Conservation (phyloP, 805 yeast species). For the Kurtzmaniella cleridarum region DNA sequence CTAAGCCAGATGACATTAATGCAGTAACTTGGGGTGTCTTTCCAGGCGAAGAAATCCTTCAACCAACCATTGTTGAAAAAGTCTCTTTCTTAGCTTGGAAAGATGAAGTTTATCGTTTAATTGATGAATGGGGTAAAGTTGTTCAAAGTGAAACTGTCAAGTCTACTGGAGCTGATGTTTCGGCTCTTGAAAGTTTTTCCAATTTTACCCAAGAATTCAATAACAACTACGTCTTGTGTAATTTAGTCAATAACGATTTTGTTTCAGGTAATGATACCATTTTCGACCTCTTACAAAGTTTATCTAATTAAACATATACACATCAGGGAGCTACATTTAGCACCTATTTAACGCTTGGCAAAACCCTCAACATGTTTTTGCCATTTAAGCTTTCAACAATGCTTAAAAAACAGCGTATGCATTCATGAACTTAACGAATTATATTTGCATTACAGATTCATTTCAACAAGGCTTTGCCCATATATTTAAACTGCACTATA, state of each 20-base stretch:
- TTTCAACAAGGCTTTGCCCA: slow-evolving; percentile 22
- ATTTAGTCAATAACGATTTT: slow-evolving; percentile 86
- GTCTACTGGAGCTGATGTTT: slow-evolving; percentile 22
- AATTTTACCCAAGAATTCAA: slow-evolving; percentile 43
- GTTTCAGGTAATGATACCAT: slow-evolving; percentile 50
- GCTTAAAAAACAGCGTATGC: slow-evolving; percentile 10
- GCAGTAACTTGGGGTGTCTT: slow-evolving; percentile 99
- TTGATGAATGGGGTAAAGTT: slow-evolving; percentile 71
- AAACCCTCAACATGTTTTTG: slow-evolving; percentile 2
- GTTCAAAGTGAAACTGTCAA: slow-evolving; percentile 35
- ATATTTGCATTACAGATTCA: slow-evolving; percentile 12
- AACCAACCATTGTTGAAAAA: slow-evolving; percentile 93
- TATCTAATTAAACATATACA: neutral
- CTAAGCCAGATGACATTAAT: slow-evolving; percentile 71
- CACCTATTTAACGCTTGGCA: neutral
- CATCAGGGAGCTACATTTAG: neutral
- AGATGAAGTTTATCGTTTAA: slow-evolving; percentile 84
- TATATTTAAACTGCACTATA: slow-evolving; percentile 31
- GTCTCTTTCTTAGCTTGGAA: slow-evolving; percentile 95
- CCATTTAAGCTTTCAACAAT: slow-evolving; percentile 15
- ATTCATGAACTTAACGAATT: slow-evolving; percentile 16
- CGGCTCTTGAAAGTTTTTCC: slow-evolving; percentile 26
- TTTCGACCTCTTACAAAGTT: slow-evolving; percentile 44
- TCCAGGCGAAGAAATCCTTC: slow-evolving; percentile 92
- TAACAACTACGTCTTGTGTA: slow-evolving; percentile 66